Evolutionary conservation across 768 basidiomycete species (phyloP), one percentile per base, ranked within the genome.

Genomic region (Suillus ampliporus): DNA sequence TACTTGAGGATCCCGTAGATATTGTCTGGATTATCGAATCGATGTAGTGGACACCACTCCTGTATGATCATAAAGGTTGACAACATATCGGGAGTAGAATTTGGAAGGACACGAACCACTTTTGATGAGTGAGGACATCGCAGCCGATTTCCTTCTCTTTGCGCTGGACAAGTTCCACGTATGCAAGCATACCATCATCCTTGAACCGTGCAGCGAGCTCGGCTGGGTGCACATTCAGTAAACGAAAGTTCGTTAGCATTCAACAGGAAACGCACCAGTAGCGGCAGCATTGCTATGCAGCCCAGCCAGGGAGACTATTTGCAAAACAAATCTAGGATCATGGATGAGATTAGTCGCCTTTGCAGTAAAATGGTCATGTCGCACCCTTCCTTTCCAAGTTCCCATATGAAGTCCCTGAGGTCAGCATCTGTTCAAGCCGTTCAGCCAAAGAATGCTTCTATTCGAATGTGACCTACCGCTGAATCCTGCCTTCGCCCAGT

Each of bases 41-140:
- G 62, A 95, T 87, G 75, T 96, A 97, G 71, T 90, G 91, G 26
- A 94, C 94, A 40, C 95, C 94, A 65, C 93, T 94, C 91, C 90
- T 92, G 69, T 8, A 67, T 43, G 26, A 52, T 31, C 4, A 31
- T 44, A 26, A 38, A 26, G 2, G 37, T 54, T 6, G 15, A 38
- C 15, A 38, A 23, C 53, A 38, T 5, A 23, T 54, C 21, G 53
- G 23, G 53, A 26, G 10, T 8, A 23, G 21, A 38, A 23, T 28
- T 31, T 26, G 21, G 44, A 28, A 38, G 3, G 34, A 21, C 14
- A 76, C 83, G 61, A 44, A 88, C 94, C 95, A 97, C 83, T 95
- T 96, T 79, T 97, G 94, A 75, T 97, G 94, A 3, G 92, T 97
- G 52, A 96, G 80, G 37, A 97, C 94, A 73, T 97, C 94, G 63